Evolutionary conservation across 2,329 filamentous ascomycete genomes (phyloP).

Genomic region (Fusarium nurragi): DNA sequence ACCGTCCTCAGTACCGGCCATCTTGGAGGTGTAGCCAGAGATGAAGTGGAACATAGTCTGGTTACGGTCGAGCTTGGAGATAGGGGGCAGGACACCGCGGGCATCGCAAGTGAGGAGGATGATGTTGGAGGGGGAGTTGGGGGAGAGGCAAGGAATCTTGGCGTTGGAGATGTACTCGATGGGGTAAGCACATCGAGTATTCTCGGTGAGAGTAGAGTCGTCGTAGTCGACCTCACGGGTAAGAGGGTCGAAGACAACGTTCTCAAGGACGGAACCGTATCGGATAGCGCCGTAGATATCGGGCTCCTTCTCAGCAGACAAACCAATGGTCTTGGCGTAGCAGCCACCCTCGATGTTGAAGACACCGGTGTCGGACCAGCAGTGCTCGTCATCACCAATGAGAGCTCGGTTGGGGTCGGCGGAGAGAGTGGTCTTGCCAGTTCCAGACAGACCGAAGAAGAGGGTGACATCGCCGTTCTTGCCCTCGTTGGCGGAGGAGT

Average conservation of each 20-base stretch:
- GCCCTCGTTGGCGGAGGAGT: constrained; percentile 98
- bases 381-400: constrained; percentile 99
- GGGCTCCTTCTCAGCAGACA: constrained; percentile 98
- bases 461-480: constrained; percentile 94
- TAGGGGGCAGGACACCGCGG: constrained; percentile 94
- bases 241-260: constrained; percentile 94
- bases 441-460: constrained; percentile 98
- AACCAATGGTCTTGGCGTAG: constrained; percentile 98
- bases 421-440: constrained; percentile 97
- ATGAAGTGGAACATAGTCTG: constrained; percentile 99
- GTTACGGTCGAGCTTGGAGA: constrained; percentile 92
- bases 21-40: constrained; percentile 99
- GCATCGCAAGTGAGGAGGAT: constrained; percentile 98
- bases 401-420: constrained; percentile 95
- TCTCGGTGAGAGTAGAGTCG: constrained; percentile 93
- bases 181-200: constrained; percentile 97
- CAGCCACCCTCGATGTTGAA: constrained; percentile 99
- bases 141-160: constrained; percentile 94
- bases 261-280: constrained; percentile 97
- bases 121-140: constrained; percentile 94
- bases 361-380: constrained; percentile 95
- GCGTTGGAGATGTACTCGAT: constrained; percentile 99
- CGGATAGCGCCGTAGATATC: constrained; percentile 97
- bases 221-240: constrained; percentile 96
- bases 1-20: constrained; percentile 98